Evolutionary conservation across 306 rosid genomes (phyloP), one percentile per base, ranked within the genome.

Genomic region (Calophaca sinica): DNA sequence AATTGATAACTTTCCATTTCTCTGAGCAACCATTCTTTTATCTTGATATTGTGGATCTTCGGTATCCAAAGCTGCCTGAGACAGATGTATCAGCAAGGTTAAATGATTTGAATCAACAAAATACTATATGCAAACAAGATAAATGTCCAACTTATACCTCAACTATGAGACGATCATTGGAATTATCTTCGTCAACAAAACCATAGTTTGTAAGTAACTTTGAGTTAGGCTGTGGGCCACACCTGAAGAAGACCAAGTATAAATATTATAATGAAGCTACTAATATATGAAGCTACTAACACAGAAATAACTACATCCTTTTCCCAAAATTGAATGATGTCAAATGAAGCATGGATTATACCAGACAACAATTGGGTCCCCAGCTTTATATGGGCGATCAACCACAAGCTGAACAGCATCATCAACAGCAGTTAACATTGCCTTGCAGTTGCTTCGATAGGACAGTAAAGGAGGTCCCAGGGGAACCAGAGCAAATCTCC

Each of bases 11-110:
- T 89, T 94, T 66, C 96, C 91, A 83, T 94, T 94, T 77, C 96
- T 89, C 83, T 94, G 99, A 68, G 92, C 96, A 77, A 90, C 96
- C 88, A 94, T 82, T 75, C 99, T 90, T 81, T 94, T 94, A 70
- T 92, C 97, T 80, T 94, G 99, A 79, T 94, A 94, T 35, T 90
- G 99, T 28, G 99, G 97, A 89, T 94, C 99, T 73, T 92, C 97
- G 0, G 97, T 94, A 83, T 72, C 85, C 85, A 94, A 87, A 82
- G 99, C 89, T 65, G 89, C 99, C 99, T 94, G 86, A 6, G 75
- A 79, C 69, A 70, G 45, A 70, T 63, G 78, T 61, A 80, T 44
- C 79, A 75, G 51, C 45, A 20, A 71, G 79, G 38, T 67, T 63
- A 70, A 74, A 65, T 44, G 68, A 69, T 73, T 48, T 68, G 61